Evolutionary conservation across 306 rosid species (phyloP).

Genomic region (Fragaria iinumae): DNA sequence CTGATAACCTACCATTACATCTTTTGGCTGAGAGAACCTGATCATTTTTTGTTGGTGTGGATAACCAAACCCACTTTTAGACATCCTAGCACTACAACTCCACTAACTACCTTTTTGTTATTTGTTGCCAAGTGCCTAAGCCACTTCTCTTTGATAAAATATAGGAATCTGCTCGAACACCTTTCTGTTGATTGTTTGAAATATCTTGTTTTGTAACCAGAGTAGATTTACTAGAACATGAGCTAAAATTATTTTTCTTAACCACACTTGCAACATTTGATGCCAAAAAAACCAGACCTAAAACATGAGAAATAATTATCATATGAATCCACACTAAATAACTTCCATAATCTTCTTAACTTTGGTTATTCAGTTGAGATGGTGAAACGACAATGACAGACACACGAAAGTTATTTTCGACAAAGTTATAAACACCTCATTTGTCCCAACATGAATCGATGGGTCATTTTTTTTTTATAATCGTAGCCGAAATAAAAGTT

Average conservation of each 20-base stretch:
- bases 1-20: not conserved
- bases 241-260: not conserved
- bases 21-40: not conserved
- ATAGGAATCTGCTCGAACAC: not conserved
- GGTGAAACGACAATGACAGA: not conserved
- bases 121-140: not conserved
- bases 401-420: not conserved
- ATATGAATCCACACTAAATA: not conserved
- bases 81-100: not conserved
- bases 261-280: not conserved
- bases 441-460: not conserved
- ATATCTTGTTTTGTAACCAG: not conserved
- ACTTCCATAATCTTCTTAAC: not conserved
- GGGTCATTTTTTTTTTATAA: not conserved
- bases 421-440: not conserved
- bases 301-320: not conserved
- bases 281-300: not conserved
- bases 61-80: not conserved
- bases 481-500: not conserved
- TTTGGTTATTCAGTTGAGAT: not conserved
- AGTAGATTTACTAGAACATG: not conserved
- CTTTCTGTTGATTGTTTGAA: not conserved
- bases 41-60: not conserved
- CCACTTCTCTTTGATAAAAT: not conserved
- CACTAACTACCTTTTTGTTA: not conserved